Evolutionary conservation across 108 stramenopile species (phyloP).

Genomic region (Conticribra guillardii): DNA sequence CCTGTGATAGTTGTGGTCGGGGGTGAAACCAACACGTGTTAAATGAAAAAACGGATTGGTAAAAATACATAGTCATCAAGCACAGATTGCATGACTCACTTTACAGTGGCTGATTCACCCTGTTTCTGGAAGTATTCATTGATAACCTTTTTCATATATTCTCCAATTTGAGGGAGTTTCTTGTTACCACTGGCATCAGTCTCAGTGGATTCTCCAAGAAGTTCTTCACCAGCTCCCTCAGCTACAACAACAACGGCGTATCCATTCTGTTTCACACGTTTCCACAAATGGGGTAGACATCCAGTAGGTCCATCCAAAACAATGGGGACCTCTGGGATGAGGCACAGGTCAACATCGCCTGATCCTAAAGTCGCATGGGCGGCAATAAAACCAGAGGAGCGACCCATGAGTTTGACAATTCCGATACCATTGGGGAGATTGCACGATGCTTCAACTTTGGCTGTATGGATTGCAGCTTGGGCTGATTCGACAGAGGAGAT

Average conservation of each 20-base stretch:
- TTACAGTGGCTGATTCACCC: slow-evolving; percentile 79
- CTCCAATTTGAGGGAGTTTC: slow-evolving; percentile 92
- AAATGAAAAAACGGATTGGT: too few relatives aligned
- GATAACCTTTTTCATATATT: slow-evolving; percentile 88
- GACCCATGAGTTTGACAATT: slow-evolving; percentile 97
- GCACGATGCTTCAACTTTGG: slow-evolving; percentile 95
- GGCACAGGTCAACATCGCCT: slow-evolving; percentile 94
- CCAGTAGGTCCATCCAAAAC: slow-evolving; percentile 90
- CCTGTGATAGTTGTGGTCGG: slow-evolving; percentile 33
- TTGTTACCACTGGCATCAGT: slow-evolving; percentile 96
- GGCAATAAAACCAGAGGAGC: slow-evolving; percentile 93
- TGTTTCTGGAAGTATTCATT: slow-evolving; percentile 72
- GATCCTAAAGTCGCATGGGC: slow-evolving; percentile 90
- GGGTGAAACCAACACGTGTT: neutral
- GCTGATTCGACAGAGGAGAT: slow-evolving; percentile 92
- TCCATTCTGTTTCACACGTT: slow-evolving; percentile 88
- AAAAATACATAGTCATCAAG: too few relatives aligned
- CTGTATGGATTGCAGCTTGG: slow-evolving; percentile 83
- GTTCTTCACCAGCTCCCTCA: slow-evolving; percentile 97
- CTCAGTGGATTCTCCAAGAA: slow-evolving; percentile 86
- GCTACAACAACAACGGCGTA: slow-evolving; percentile 99
- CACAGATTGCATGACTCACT: slow-evolving; percentile 24
- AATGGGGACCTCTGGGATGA: slow-evolving; percentile 96
- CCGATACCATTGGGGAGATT: slow-evolving; percentile 97
- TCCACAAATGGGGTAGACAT: slow-evolving; percentile 90